Evolutionary conservation across 139 green algal species (phyloP), one percentile per base, ranked within the genome.

Genomic region (Chlamydomonas sphaeroides): DNA sequence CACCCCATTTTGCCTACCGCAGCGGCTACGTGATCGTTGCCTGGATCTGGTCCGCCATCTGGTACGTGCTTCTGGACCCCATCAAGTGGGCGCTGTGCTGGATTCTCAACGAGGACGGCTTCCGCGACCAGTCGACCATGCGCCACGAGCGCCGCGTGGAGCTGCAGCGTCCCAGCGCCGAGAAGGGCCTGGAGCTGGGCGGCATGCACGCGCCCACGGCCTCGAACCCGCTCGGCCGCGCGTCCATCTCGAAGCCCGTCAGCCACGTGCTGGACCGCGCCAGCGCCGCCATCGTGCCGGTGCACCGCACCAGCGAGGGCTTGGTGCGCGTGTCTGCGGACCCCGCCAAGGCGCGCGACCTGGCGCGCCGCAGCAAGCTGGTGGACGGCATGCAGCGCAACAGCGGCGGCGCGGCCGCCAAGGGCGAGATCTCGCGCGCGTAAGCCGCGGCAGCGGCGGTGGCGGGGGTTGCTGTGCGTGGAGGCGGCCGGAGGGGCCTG

Each of bases 41-140:
- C 36, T 96, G 93, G 93, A 92, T 97, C 62, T 97, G 94, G 94
- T 89, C 89, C 21, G 69, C 85, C 59, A 94, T 96, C 78, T 97
- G 92, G 92, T 93, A 95, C 89, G 49, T 95, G 45, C 85, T 81
- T 49, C 88, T 97, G 80, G 94, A 95, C 85, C 88, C 85, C 63
- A 89, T 95, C 84, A 95, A 96, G 87, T 97, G 91, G 91, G 49
- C 73, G 4, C 85, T 97, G 78, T 88, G 86, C 68, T 97, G 89
- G 84, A 51, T 88, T 3, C 73, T 95, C 36, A 94, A 97, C 63
- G 93, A 95, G 84, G 93, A 96, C 38, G 93, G 94, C 74, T 88
- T 94, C 75, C 90, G 93, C 73, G 57, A 87, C 66, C n/a, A 61
- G 78, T 42, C 70, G 30, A 39, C 20, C 26, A 59, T 59, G 39